Evolutionary conservation across 1,284 basidiomycete genomes (phyloP).

Genomic region (Leccinum fallax): DNA sequence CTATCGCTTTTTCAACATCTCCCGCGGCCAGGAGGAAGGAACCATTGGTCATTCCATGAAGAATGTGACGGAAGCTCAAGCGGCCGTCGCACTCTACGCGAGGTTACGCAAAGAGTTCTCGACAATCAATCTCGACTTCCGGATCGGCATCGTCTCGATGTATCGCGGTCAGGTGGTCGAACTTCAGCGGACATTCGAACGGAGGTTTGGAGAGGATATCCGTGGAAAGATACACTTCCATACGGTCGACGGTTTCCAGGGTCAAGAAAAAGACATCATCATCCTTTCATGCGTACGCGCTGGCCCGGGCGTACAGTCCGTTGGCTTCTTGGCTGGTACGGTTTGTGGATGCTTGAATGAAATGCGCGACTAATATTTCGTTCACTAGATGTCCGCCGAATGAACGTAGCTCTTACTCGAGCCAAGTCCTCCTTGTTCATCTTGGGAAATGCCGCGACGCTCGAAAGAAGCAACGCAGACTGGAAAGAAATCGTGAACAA

Average conservation of each 20-base stretch:
- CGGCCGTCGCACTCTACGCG: slow-evolving; percentile 81
- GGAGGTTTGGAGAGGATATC: slow-evolving; percentile 76
- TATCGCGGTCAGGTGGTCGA: slow-evolving; percentile 91
- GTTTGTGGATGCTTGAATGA: slow-evolving; percentile 3
- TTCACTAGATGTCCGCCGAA: slow-evolving; percentile 73
- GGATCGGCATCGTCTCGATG: slow-evolving; percentile 93
- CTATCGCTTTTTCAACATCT: slow-evolving; percentile 89
- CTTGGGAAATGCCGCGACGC: slow-evolving; percentile 86
- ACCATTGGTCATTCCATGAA: slow-evolving; percentile 70
- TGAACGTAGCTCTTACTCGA: slow-evolving; percentile 98
- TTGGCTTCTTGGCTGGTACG: slow-evolving; percentile 88
- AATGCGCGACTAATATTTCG: slow-evolving; percentile 11
- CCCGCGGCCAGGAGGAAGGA: slow-evolving; percentile 58
- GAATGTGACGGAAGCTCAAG: slow-evolving; percentile 78
- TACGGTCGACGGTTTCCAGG: slow-evolving; percentile 98
- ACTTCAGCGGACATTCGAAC: slow-evolving; percentile 71
- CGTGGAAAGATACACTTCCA: slow-evolving; percentile 87
- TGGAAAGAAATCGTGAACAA: slow-evolving; percentile 84
- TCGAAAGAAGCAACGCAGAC: slow-evolving; percentile 80
- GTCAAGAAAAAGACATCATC: slow-evolving; percentile 96
- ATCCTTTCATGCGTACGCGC: slow-evolving; percentile 94
- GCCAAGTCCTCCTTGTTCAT: slow-evolving; percentile 95
- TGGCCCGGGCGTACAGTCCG: slow-evolving; percentile 74
- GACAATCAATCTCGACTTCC: slow-evolving; percentile 67
- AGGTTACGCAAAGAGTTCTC: slow-evolving; percentile 72